phyloP scores from a whole-genome alignment of 371 early-diverging fungal species.

The Dichotomocladium elegans region DNA sequence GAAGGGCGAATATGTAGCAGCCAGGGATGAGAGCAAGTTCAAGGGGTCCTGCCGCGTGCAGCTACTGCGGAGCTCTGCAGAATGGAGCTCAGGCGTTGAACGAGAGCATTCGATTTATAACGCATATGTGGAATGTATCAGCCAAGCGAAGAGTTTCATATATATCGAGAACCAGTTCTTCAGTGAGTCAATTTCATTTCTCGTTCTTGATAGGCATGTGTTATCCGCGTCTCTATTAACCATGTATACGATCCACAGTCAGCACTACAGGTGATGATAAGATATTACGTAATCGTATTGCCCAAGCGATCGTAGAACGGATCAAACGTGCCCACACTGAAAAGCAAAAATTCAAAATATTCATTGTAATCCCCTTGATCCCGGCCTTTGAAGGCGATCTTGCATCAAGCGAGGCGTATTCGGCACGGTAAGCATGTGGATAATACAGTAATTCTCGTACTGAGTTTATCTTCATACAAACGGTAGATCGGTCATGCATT shows the following conservation, averaged over 20 bases:
- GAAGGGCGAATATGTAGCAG: conserved; percentile 71
- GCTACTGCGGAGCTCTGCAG: conserved; percentile 61
- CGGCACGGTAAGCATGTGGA: conserved; percentile 53
- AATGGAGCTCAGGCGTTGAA: conserved; percentile 68
- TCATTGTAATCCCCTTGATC: conserved; percentile 85
- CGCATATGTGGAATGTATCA: conserved; percentile 81
- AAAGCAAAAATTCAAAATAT: conserved; percentile 71
- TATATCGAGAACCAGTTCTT: conserved; percentile 96
- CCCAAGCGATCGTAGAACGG: conserved; percentile 65
- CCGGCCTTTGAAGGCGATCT: conserved; percentile 91
- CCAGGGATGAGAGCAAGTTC: conserved; percentile 61
- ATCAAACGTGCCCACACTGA: conserved; percentile 72
- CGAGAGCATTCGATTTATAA: conserved; percentile 70
- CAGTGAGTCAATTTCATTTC: conserved; percentile 35
- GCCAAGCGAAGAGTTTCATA: conserved; percentile 76
- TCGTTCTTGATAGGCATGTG: conserved; percentile 1
- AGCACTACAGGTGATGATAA: conserved; percentile 34
- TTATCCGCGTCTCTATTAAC: background rate
- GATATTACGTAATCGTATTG: conserved; percentile 24
- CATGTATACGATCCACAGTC: conserved; percentile 3
- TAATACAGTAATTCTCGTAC: background rate
- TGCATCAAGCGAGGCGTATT: conserved; percentile 67
- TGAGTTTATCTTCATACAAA: background rate
- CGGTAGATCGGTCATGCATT: conserved; percentile 70
- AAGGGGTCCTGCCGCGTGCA: conserved; percentile 68